Base-by-base conservation (phyloP, 768 basidiomycete species). In the Neoboletus brunneissimus region DNA sequence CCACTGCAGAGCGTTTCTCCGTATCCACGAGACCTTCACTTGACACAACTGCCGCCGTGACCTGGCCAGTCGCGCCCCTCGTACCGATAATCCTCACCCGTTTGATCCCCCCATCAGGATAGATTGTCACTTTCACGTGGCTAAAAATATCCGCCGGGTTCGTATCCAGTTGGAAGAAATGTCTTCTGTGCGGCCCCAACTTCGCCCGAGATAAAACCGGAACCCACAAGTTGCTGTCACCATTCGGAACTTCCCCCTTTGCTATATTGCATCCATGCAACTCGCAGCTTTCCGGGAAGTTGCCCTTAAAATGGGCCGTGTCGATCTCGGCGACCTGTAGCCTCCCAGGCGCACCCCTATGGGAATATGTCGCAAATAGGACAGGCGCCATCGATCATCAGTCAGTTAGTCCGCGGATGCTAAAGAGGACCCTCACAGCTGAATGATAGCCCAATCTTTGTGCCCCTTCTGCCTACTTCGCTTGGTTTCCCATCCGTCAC, bases 401-500 rank as follows among this genome's bases (percentile, higher is more conserved):
- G 34, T 41, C 41, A 20, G n/a, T 35, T 40, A 25, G 25, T 20
- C 10, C n/a, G 18, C 18, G 42, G 44, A 45, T 55, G 51, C 29
- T 4, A 51, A 31, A 53, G 31, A 52, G 15, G 76, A 43, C n/a
- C 0, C 55, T 70, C 67, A 94, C 91, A 99, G 76, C 74, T 87
- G 89, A 54, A 96, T 85, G 56, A 98, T 81, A 5, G 83, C 91
- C 91, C 93, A 98, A 64, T 98, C 95, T 46, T 85, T 90, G 72
- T 94, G 94, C 38, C 81, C 92, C 52, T 81, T 80, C 42, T 75
- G 77, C 51, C 91, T 80, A 65, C 89, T 95, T 58, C 97, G 80
- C 69, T 89, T 93, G 4, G 96, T 98, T 74, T 99, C 97, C 97
- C 97, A 99, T 5, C 97, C 97, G 67, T 97, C 95, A 5, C 94